A percentile compares a stretch with the other conserved stretches of the same genome.
Conservation (phyloP, 73 alveolate genomes). For the Stentor coeruleus region DNA sequence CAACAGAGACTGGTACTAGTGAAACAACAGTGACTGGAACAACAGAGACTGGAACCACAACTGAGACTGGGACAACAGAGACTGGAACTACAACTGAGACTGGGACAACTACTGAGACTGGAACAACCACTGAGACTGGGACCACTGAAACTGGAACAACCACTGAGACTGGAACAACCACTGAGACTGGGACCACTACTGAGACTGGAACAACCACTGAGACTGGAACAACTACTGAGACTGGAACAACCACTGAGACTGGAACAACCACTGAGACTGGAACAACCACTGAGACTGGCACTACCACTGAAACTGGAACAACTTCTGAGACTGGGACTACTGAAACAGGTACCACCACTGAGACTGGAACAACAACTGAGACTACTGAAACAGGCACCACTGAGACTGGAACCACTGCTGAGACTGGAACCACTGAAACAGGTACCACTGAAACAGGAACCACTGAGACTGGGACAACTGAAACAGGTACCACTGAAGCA, state of each 20-base stretch:
- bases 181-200: neutral
- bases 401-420: neutral
- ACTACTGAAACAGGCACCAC: neutral
- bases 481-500: neutral
- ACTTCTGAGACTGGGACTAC: neutral
- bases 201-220: neutral
- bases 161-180: neutral
- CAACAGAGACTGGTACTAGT: neutral
- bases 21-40: neutral
- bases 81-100: neutral
- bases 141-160: neutral
- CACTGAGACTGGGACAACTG: neutral
- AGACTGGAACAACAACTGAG: neutral
- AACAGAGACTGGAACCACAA: neutral
- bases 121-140: neutral
- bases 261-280: constrained; percentile 2
- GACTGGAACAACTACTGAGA: neutral
- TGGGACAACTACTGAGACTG: neutral
- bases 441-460: neutral
- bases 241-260: neutral
- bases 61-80: neutral
- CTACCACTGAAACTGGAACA: neutral
- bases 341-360: neutral
- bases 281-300: neutral
- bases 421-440: neutral